Evolutionary conservation across 805 yeast genomes (phyloP).

Genomic region (Barnettozyma salicaria): DNA sequence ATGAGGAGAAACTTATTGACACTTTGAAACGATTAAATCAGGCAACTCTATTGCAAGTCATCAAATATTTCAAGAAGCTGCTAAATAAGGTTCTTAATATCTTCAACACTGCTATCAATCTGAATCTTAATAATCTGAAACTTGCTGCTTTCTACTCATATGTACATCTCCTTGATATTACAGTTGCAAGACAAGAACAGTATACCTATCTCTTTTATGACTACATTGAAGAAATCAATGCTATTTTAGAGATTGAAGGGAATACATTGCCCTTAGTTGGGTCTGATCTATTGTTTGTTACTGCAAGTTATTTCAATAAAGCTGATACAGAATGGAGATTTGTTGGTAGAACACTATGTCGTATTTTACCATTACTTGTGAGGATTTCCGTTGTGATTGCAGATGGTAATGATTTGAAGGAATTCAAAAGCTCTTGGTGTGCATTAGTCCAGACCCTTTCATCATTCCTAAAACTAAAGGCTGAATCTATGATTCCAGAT

Average conservation of each 20-base stretch:
- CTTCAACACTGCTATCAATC: conserved; percentile 22
- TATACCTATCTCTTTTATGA: conserved; percentile 51
- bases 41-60: conserved; percentile 46
- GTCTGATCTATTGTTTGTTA: conserved; percentile 38
- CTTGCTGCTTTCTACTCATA: conserved; percentile 46
- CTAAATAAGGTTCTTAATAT: conserved; percentile 36
- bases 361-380: conserved; percentile 48
- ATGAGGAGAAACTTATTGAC: conserved; percentile 41
- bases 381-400: conserved; percentile 33
- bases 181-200: conserved; percentile 61
- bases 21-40: conserved; percentile 46
- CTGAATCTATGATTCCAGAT: conserved; percentile 47
- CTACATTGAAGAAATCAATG: conserved; percentile 30
- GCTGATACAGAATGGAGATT: conserved; percentile 55
- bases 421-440: conserved; percentile 26
- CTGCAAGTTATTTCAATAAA: conserved; percentile 41
- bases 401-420: conserved; percentile 16
- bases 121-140: conserved; percentile 24
- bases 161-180: conserved; percentile 54
- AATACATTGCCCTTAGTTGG: conserved; percentile 45
- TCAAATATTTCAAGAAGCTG: conserved; percentile 59
- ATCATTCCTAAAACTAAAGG: conserved; percentile 41
- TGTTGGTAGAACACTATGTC: conserved; percentile 57
- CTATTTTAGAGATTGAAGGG: conserved; percentile 16
- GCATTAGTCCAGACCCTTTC: conserved; percentile 30